Conservation (phyloP, 495 filamentous ascomycete genomes). For the Rostrohypoxylon terebratum region DNA sequence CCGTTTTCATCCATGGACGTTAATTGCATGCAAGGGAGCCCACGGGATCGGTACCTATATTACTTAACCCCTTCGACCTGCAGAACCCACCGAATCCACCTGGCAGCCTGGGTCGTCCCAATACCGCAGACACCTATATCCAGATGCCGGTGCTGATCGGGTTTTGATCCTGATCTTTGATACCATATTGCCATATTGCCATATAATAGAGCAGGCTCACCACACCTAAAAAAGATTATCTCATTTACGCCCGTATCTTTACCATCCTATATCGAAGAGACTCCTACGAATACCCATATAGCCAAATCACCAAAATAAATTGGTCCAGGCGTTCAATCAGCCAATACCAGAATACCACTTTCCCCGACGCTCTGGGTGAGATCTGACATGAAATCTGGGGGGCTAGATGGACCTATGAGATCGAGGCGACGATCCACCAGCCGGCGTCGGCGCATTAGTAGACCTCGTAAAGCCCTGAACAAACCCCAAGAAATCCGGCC, state of each 20-base stretch:
- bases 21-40: constrained; percentile 45
- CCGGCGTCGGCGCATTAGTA: constrained; percentile 35
- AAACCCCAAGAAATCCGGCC: constrained; percentile 16
- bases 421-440: constrained; percentile 43
- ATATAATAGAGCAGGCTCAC: constrained; percentile 41
- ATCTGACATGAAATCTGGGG: constrained; percentile 48
- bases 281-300: constrained; percentile 13
- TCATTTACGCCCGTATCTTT: constrained; percentile 42
- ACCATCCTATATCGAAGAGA: constrained; percentile 15
- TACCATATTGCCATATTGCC: too few species aligned
- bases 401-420: constrained; percentile 45
- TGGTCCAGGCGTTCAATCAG: constrained; percentile 25
- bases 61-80: constrained; percentile 33
- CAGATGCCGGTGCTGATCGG: constrained; percentile 30
- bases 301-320: constrained; percentile 25
- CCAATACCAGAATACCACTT: constrained; percentile 26
- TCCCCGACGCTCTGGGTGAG: constrained; percentile 40
- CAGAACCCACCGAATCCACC: constrained; percentile 19
- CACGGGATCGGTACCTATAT: constrained; percentile 38
- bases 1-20: constrained; percentile 28
- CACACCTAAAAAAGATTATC: constrained; percentile 26
- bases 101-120: constrained; percentile 23
- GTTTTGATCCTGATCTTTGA: constrained; percentile 21
- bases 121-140: constrained; percentile 25
- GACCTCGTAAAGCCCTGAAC: constrained; percentile 19